Evolutionary conservation across 768 basidiomycete species (phyloP).

Genomic region (Roridomyces roridus): DNA sequence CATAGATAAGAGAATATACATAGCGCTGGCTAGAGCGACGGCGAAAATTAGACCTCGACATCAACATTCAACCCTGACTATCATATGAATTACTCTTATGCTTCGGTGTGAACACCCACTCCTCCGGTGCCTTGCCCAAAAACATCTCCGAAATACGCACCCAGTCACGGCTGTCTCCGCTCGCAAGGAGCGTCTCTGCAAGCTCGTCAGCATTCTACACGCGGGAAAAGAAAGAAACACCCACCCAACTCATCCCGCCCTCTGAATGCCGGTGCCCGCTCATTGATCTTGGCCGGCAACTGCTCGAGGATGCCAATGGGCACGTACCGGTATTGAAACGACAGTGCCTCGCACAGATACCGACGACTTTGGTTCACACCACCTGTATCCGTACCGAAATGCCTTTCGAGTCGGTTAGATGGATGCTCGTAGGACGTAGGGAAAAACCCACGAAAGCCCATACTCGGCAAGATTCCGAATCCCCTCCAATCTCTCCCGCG

Average conservation of each 20-base stretch:
- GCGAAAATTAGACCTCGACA: too few species aligned
- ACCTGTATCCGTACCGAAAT: conserved; percentile 86
- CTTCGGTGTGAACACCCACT: conserved; percentile 89
- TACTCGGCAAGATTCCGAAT: conserved; percentile 86
- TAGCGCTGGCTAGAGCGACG: too few species aligned
- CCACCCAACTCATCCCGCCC: conserved; percentile 89
- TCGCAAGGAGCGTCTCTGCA: conserved; percentile 83
- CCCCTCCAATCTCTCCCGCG: conserved; percentile 81
- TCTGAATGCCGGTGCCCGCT: conserved; percentile 85
- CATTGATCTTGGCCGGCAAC: conserved; percentile 84
- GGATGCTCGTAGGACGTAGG: not conserved
- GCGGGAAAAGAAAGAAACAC: conserved; percentile 30
- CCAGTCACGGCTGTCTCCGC: conserved; percentile 84
- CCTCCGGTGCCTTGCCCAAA: conserved; percentile 83
- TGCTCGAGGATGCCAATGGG: conserved; percentile 91
- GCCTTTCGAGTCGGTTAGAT: conserved; percentile 43
- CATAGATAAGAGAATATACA: too few species aligned
- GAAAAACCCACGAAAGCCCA: conserved; percentile 70
- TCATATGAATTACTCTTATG: too few species aligned
- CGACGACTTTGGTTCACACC: conserved; percentile 92
- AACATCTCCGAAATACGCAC: conserved; percentile 96
- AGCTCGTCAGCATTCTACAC: not conserved
- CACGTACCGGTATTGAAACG: conserved; percentile 95
- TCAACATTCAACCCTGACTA: too few species aligned
- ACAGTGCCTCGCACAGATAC: conserved; percentile 93